Evolutionary conservation across 306 rosid genomes (phyloP).

Genomic region (Sesbania bispinosa): DNA sequence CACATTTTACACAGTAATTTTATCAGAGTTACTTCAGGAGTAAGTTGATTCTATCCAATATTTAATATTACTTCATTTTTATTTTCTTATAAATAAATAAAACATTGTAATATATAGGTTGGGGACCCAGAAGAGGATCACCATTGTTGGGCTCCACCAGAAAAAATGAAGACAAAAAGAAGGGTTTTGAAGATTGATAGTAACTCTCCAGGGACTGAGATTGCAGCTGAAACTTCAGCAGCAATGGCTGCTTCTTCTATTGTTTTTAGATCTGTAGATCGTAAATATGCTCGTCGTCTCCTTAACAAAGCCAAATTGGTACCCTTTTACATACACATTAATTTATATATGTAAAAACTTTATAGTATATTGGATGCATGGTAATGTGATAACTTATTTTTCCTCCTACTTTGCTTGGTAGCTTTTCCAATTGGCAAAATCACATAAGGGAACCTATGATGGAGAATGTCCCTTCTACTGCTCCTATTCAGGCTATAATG

Average conservation of each 20-base stretch:
- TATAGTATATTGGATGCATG: not conserved
- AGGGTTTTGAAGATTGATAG: constrained; percentile 53
- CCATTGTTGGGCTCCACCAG: constrained; percentile 81
- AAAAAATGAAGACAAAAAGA: constrained; percentile 69
- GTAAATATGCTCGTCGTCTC: constrained; percentile 60
- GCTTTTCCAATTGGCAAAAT: constrained; percentile 67
- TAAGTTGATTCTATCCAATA: too few relatives aligned
- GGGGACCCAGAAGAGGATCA: constrained; percentile 81
- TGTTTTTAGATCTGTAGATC: constrained; percentile 45
- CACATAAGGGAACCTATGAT: constrained; percentile 72
- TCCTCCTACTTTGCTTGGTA: not conserved
- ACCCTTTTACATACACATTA: not conserved
- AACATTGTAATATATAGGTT: constrained; percentile 39
- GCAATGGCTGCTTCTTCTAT: constrained; percentile 86
- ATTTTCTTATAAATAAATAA: not conserved
- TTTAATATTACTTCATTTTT: not conserved
- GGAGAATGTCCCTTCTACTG: constrained; percentile 99
- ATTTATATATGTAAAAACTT: not conserved
- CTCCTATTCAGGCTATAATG: constrained; percentile 83
- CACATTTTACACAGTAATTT: too few relatives aligned
- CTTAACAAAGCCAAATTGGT: constrained; percentile 92
- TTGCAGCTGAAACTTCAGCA: constrained; percentile 90
- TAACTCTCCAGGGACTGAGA: constrained; percentile 61
- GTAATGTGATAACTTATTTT: not conserved
- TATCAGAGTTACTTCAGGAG: too few relatives aligned